phyloP scores from a whole-genome alignment of 192 early-diverging fungal genomes.

The Backusella luteola region DNA sequence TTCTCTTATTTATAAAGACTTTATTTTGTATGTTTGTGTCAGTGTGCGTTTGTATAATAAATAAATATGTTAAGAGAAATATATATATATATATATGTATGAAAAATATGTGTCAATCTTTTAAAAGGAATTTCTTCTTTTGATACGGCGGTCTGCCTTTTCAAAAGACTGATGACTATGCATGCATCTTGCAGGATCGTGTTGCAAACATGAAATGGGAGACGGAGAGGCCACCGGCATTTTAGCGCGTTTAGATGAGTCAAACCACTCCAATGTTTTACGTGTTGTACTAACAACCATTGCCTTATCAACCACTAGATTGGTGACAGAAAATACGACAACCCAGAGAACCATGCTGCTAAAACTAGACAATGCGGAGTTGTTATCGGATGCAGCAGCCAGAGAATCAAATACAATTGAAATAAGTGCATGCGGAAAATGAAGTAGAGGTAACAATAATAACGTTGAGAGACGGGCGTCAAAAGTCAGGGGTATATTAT shows the following conservation, averaged over 20 bases:
- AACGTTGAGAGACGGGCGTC: neutral
- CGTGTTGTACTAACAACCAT: neutral
- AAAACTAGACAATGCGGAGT: neutral
- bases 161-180: slow-evolving; percentile 4
- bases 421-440: slow-evolving; percentile 16
- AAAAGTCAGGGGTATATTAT: neutral
- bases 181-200: slow-evolving; percentile 2
- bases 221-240: neutral
- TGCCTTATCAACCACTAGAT: slow-evolving; percentile 6
- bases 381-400: neutral
- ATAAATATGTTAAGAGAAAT: neutral
- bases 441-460: slow-evolving; percentile 12
- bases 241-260: neutral
- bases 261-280: neutral
- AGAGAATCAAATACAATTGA: slow-evolving; percentile 16
- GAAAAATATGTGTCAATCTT: slow-evolving; percentile 7
- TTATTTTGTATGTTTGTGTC: neutral
- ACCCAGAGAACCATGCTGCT: slow-evolving; percentile 10
- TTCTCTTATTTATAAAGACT: neutral
- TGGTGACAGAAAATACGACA: slow-evolving; percentile 2
- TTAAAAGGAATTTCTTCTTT: slow-evolving; percentile 9
- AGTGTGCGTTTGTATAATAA: neutral
- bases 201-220: slow-evolving; percentile 3
- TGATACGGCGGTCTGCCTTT: neutral
- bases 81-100: neutral